Conservation (phyloP, 306 rosid species). For the Cucumis hystrix region DNA sequence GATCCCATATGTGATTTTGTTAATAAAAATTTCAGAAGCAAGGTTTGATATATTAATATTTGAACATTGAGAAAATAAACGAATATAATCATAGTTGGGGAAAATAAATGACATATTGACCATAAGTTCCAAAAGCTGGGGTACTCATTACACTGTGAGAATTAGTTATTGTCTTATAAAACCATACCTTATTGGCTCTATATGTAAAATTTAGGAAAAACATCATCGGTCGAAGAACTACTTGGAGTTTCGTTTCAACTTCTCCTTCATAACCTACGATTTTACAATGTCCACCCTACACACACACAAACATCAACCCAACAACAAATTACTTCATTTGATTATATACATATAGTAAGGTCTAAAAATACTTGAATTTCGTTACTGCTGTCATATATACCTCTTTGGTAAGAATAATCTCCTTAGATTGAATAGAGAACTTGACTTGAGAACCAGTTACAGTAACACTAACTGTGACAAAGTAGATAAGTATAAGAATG, state of each 20-base stretch:
- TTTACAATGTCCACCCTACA: background rate
- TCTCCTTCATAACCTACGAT: background rate
- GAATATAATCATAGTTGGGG: background rate
- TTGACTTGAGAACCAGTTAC: background rate
- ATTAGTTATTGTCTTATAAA: background rate
- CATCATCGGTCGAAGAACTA: background rate
- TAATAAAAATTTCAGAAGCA: no score
- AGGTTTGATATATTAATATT: no score
- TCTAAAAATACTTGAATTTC: no score
- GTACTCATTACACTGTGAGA: background rate
- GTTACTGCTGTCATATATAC: background rate
- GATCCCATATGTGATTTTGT: no score
- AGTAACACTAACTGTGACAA: background rate
- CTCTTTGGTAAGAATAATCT: background rate
- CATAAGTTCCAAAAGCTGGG: background rate
- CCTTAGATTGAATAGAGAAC: background rate
- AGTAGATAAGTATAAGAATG: no score
- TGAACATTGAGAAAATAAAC: no score
- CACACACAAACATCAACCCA: background rate
- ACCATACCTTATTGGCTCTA: background rate
- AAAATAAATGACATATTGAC: background rate
- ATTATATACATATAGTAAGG: no score
- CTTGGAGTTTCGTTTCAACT: background rate
- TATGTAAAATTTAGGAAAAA: background rate
- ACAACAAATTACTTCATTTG: no score